Evolutionary conservation across 805 yeast species (phyloP).

Genomic region (Sugiyamaella boreocaroliniensis): DNA sequence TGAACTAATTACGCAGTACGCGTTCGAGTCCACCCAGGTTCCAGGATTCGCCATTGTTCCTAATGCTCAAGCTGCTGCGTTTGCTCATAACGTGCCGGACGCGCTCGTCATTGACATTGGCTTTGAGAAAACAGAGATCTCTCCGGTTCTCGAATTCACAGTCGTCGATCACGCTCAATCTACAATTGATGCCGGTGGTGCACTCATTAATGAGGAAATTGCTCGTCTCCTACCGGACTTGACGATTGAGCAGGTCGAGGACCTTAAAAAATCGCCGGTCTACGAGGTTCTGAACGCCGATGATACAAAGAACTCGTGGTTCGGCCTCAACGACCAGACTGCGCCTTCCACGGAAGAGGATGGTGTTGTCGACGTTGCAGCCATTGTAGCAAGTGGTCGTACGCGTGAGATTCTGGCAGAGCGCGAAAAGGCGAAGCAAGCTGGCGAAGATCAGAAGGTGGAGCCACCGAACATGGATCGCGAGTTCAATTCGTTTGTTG

Average conservation of each 20-base stretch:
- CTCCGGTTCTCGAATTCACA: slow-evolving; percentile 73
- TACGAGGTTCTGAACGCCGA: slow-evolving; percentile 68
- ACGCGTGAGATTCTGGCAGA: slow-evolving; percentile 65
- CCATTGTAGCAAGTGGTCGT: slow-evolving; percentile 72
- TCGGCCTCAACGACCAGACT: slow-evolving; percentile 42
- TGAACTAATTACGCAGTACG: slow-evolving; percentile 67
- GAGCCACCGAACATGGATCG: slow-evolving; percentile 53
- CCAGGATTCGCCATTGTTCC: slow-evolving; percentile 70
- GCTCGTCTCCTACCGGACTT: slow-evolving; percentile 52
- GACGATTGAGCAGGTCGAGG: slow-evolving; percentile 54
- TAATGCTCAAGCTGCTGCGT: slow-evolving; percentile 58
- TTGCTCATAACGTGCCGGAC: slow-evolving; percentile 58
- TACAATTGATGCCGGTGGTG: slow-evolving; percentile 55
- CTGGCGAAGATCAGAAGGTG: slow-evolving; percentile 30
- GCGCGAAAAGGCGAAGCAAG: slow-evolving; percentile 45
- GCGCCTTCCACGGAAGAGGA: slow-evolving; percentile 42
- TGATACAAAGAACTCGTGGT: slow-evolving; percentile 57
- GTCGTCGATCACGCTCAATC: slow-evolving; percentile 49
- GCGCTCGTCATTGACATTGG: slow-evolving; percentile 80
- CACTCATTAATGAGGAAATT: slow-evolving; percentile 50
- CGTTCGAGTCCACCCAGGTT: slow-evolving; percentile 65
- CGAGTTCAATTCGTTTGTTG: slow-evolving; percentile 66
- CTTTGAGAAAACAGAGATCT: slow-evolving; percentile 61
- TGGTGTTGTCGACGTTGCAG: slow-evolving; percentile 81
- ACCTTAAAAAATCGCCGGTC: slow-evolving; percentile 64